Conservation (phyloP, 495 filamentous ascomycete species). For the Neurospora tetrasperma region DNA sequence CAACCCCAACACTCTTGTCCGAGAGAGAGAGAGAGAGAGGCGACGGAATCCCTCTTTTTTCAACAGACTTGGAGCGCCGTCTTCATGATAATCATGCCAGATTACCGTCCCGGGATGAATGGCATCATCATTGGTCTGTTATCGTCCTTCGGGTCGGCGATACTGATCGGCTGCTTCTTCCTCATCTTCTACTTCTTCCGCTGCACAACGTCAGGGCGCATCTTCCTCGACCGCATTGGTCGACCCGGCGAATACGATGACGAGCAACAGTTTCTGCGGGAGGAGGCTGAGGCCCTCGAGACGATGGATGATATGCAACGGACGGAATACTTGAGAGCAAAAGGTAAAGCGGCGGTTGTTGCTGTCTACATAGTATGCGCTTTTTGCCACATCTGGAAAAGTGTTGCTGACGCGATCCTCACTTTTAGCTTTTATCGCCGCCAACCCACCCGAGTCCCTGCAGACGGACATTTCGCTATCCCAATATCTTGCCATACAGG, state of each 20-base stretch:
- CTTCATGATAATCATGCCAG: conserved; percentile 12
- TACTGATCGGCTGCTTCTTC: conserved; percentile 69
- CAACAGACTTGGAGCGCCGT: not conserved
- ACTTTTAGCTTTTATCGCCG: conserved; percentile 73
- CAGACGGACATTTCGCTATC: conserved; percentile 96
- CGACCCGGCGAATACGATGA: conserved; percentile 96
- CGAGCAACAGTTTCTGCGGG: conserved; percentile 81
- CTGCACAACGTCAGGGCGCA: conserved; percentile 80
- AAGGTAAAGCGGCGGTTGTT: conserved; percentile 54
- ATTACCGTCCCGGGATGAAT: conserved; percentile 36
- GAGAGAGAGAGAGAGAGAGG: not conserved
- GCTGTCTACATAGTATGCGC: not conserved
- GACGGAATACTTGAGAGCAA: conserved; percentile 85
- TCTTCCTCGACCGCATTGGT: conserved; percentile 87
- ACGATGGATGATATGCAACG: conserved; percentile 88
- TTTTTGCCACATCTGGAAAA: not conserved
- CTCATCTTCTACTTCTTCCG: conserved; percentile 87
- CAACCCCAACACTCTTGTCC: not conserved
- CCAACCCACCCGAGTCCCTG: conserved; percentile 87
- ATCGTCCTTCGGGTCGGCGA: conserved; percentile 91
- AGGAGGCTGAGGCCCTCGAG: conserved; percentile 92
- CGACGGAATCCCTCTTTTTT: not conserved
- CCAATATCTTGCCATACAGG: conserved; percentile 95
- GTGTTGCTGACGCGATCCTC: conserved; percentile 7
- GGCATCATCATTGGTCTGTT: conserved; percentile 92